Evolutionary conservation across 2,329 filamentous ascomycete genomes (phyloP), one percentile per base, ranked within the genome.

Genomic region (Elsinoe fawcettii): DNA sequence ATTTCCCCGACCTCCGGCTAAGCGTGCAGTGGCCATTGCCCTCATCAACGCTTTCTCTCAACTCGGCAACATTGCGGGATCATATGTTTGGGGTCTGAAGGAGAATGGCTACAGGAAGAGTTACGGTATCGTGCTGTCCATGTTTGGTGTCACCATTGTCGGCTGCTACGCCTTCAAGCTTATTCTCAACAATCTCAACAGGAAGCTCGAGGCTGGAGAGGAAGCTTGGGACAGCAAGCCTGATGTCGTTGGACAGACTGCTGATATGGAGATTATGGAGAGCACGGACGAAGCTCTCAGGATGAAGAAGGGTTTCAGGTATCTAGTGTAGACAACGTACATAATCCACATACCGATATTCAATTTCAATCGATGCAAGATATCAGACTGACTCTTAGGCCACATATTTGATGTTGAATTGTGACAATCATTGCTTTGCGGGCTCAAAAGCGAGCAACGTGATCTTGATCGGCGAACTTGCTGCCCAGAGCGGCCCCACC

Each of bases 101-200:
- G 80, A 76, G 0, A 77, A 85, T 60, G 83, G 83, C 0, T 85
- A 76, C 72, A 77, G 82, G 61, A 78, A 81, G 71, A 84, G 80
- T 60, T 85, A 85, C 63, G 82, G 80, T 3, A 82, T 86, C 58
- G 83, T 85, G 4, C 77, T 79, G 12, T 74, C 80, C 64, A 85
- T 85, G 82, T 85, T 84, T 64, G 80, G 80, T 2, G 63, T 82
- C 39, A 80, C 82, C 0, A 77, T 83, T 30, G 34, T 74, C 0
- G 80, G 80, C 4, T 83, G 59, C 41, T 56, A 64, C 23, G 55
- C 61, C 7, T 63, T 63, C 41, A 63, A 62, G 30, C 55, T 66
- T 18, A 55, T 62, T 9, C 41, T 60, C 3, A 34, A 47, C 23
- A 58, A 59, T 9, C 49, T 63, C 56, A 67, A 67, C 53, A 51